A percentile compares a stretch with the other conserved stretches of the same genome.
Evolutionary conservation across 2,329 filamentous ascomycete genomes (phyloP).

Genomic region (Fusarium phyllophilum): DNA sequence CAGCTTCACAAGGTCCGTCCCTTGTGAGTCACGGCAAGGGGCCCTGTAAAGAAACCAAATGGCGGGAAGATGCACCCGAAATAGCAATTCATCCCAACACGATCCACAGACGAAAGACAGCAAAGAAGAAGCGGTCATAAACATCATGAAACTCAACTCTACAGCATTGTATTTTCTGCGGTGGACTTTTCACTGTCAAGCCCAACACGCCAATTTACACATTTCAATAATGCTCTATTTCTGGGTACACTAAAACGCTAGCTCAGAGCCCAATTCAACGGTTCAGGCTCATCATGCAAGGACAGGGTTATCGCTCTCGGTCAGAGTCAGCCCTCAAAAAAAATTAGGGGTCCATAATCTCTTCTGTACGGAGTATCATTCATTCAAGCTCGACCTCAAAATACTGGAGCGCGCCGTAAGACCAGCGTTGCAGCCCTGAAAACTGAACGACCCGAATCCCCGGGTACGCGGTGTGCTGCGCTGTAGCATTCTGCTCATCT

Average conservation of each 20-base stretch:
- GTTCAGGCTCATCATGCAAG: conserved; percentile 42
- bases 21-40: conserved; percentile 20
- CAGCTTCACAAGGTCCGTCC: background rate
- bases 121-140: conserved; percentile 7
- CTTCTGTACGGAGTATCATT: background rate
- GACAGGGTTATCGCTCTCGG: conserved; percentile 25
- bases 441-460: conserved; percentile 29
- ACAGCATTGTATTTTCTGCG: background rate
- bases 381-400: background rate
- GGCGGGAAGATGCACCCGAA: conserved; percentile 2
- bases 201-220: background rate
- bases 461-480: conserved; percentile 32
- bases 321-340: conserved; percentile 16
- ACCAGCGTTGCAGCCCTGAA: conserved; percentile 25
- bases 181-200: background rate
- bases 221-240: conserved; percentile 15
- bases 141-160: background rate
- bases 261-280: conserved; percentile 36
- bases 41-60: conserved; percentile 1
- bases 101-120: conserved; percentile 10
- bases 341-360: conserved; percentile 28
- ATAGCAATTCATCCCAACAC: conserved; percentile 12
- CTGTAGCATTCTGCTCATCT: conserved; percentile 3
- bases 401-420: conserved; percentile 20
- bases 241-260: conserved; percentile 14